Evolutionary conservation across 768 basidiomycete species (phyloP), one percentile per base, ranked within the genome.

Genomic region (Boletus subcaerulescens): DNA sequence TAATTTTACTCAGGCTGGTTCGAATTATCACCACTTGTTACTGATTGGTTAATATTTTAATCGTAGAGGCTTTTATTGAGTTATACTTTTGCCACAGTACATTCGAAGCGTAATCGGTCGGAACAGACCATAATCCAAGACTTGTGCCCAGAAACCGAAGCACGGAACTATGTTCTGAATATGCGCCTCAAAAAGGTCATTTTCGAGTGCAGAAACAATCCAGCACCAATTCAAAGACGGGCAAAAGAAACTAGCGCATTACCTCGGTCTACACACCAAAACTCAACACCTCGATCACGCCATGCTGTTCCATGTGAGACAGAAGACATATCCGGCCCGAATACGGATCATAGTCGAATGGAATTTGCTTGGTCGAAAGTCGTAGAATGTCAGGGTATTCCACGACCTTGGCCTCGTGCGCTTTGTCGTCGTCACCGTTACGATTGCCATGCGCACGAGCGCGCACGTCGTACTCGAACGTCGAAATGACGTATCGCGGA

Each of bases 341-440:
- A 47, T 67, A 65, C 4, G 62, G 55, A 50, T 65, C 65, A 40
- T 61, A 66, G 46, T 66, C 61, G 31, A 36, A 22, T 13, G 66
- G 24, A 13, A 18, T 20, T 14, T 45, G 45, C 2, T 22, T 11
- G 6, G 41, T 14, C 13, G 58, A 38, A 29, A 47, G 49, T 3
- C 29, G 44, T 7, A 56, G 26, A 24, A 61, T 36, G 10, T 4
- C 50, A 24, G 41, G 45, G 32, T 64, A 56, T 6, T 64, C 48
- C 0, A 33, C 9, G 13, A 46, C 29, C 35, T 42, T 55, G 45
- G 39, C 44, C 22, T 10, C 10, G 4, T 8, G 12, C 3, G 22
- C 20, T 10, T 22, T 32, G 5, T 26, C 24, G 4, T 4, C 7
- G 5, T 7, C n/a, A 14, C 40, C 45, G 3, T 31, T 35, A 0